These are phyloP conservation scores for Fusarium sp. DNA, from an alignment of 2,329 filamentous ascomycete species.

Conservation along the genomic window DNA sequence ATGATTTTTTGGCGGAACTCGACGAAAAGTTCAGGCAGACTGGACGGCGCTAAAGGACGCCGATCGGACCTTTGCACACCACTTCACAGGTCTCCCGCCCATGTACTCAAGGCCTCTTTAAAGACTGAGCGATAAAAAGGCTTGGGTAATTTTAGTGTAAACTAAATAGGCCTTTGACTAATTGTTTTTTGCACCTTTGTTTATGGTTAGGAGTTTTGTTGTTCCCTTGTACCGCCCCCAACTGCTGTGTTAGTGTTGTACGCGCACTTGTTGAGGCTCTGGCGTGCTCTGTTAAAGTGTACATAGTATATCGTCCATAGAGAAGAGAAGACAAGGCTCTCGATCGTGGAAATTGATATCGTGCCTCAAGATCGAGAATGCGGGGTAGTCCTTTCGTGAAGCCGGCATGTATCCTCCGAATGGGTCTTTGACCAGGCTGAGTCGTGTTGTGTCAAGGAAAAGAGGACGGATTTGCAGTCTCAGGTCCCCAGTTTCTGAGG, in stretches of 20 bases:
- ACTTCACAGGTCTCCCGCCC: not conserved
- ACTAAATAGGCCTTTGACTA: no score
- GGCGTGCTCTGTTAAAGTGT: not conserved
- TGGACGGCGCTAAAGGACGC: constrained; percentile 13
- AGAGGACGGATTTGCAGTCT: constrained; percentile 9
- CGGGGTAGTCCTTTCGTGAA: constrained; percentile 10
- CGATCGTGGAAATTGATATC: constrained; percentile 2
- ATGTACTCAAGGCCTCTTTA: no score
- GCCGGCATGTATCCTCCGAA: not conserved
- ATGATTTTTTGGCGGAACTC: not conserved
- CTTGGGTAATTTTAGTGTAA: no score
- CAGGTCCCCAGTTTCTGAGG: constrained; percentile 17
- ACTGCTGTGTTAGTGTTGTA: not conserved
- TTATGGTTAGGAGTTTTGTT: no score
- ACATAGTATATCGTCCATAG: not conserved
- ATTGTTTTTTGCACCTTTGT: no score
- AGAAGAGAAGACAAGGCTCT: constrained; percentile 5
- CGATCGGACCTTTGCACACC: constrained; percentile 17
- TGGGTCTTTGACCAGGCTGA: constrained; percentile 7
- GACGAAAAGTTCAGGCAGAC: not conserved
- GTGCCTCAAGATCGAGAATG: constrained; percentile 7
- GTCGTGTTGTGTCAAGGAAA: constrained; percentile 15
- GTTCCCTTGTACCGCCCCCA: not conserved
- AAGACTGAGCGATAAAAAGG: no score
- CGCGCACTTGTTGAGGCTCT: constrained; percentile 30